A percentile compares a stretch with the other conserved stretches of the same genome.
phyloP scores from a whole-genome alignment of 1,284 basidiomycete species.

The Puccinia hordei region DNA sequence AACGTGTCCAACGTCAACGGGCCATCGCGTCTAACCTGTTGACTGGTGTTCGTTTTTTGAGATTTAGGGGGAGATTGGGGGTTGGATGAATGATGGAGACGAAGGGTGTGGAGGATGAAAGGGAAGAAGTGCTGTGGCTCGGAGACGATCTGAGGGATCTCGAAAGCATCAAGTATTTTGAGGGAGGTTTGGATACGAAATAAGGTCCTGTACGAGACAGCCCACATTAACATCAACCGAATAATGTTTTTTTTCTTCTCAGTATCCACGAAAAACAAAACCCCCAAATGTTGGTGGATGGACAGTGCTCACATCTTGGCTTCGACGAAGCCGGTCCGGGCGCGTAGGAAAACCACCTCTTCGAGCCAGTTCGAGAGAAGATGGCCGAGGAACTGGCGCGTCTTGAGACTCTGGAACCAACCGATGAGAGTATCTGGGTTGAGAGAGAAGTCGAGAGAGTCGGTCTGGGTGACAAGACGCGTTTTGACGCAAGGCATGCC shows the following conservation, averaged over 20 bases:
- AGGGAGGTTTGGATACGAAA: slow-evolving; percentile 34
- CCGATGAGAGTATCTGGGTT: slow-evolving; percentile 14
- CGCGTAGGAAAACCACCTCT: slow-evolving; percentile 27
- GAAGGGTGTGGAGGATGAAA: slow-evolving; percentile 27
- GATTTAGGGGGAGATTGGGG: neutral
- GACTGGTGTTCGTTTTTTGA: neutral
- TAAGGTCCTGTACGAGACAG: slow-evolving; percentile 10
- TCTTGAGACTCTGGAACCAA: slow-evolving; percentile 30
- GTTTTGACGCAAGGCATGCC: slow-evolving; percentile 30
- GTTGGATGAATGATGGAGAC: neutral
- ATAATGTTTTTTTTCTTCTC: too few species aligned
- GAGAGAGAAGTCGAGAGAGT: slow-evolving; percentile 7
- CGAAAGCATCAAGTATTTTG: slow-evolving; percentile 29
- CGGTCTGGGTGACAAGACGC: too few species aligned
- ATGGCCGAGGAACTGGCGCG: neutral
- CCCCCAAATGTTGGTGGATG: too few species aligned
- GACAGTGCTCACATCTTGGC: slow-evolving; percentile 35
- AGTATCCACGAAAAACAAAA: too few species aligned
- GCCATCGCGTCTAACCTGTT: too few species aligned
- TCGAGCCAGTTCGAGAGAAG: slow-evolving; percentile 26
- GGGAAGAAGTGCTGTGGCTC: slow-evolving; percentile 30
- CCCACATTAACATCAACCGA: neutral
- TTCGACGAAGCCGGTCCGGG: slow-evolving; percentile 22
- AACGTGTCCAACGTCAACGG: slow-evolving; percentile 1
- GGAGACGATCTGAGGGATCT: slow-evolving; percentile 19